Evolutionary conservation across 2,329 filamentous ascomycete genomes (phyloP).

Genomic region (Drechslerella stenobrocha): DNA sequence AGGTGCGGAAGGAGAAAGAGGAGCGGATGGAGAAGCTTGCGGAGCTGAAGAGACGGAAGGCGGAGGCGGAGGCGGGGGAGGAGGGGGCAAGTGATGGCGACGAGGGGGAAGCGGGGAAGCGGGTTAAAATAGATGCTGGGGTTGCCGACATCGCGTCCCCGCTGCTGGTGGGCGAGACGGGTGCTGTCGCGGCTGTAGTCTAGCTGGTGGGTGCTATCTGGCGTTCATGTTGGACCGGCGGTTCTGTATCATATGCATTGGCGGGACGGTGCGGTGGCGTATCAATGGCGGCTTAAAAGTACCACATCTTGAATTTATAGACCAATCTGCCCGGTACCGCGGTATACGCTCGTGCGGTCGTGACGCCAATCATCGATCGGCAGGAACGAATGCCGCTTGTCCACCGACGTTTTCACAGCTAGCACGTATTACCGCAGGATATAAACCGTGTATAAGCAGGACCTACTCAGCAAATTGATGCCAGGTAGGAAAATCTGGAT

Average conservation of each 20-base stretch:
- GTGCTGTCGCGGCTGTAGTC: slow-evolving; percentile 16
- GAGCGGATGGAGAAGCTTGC: slow-evolving; percentile 47
- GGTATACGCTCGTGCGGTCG: too few species aligned
- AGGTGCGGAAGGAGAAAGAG: slow-evolving; percentile 38
- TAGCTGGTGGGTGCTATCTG: slow-evolving; percentile 6
- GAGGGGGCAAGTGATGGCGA: neutral
- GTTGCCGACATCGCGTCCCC: neutral
- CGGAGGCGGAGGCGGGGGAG: slow-evolving; percentile 49
- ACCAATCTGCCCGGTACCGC: too few species aligned
- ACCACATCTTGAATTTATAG: too few species aligned
- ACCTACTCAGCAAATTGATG: too few species aligned
- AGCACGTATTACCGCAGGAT: too few species aligned
- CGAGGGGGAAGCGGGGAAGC: slow-evolving; percentile 17
- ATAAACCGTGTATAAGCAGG: too few species aligned
- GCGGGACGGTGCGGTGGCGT: too few species aligned
- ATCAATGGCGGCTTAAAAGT: too few species aligned
- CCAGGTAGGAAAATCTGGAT: too few species aligned
- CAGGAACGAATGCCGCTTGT: too few species aligned
- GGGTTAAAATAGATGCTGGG: slow-evolving; percentile 14
- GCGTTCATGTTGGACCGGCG: slow-evolving; percentile 6
- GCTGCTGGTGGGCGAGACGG: slow-evolving; percentile 3
- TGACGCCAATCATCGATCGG: too few species aligned
- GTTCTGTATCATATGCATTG: slow-evolving; percentile 22
- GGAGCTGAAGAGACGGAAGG: slow-evolving; percentile 54
- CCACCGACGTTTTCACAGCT: too few species aligned